phyloP scores from a whole-genome alignment of 371 early-diverging fungal genomes.

The Apophysomyces elegans region DNA sequence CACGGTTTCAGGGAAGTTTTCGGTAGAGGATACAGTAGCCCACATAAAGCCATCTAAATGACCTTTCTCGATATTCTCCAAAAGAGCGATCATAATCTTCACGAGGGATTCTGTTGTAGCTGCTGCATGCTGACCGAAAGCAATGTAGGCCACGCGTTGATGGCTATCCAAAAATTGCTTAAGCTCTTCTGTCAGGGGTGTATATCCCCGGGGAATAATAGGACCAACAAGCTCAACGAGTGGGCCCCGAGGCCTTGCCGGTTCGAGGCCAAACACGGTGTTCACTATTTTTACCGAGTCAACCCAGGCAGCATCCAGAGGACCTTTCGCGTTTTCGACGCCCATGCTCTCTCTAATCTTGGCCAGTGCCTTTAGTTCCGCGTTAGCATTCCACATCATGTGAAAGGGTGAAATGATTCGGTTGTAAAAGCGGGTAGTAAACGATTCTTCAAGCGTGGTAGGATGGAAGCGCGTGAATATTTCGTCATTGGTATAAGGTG shows the following conservation, averaged over 20 bases:
- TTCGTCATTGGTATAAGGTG: constrained; percentile 32
- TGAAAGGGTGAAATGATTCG: constrained; percentile 17
- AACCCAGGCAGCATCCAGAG: constrained; percentile 5
- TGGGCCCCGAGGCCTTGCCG: constrained; percentile 37
- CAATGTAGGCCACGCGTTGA: constrained; percentile 33
- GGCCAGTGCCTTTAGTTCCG: not conserved
- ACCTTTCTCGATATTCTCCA: constrained; percentile 23
- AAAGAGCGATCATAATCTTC: constrained; percentile 20
- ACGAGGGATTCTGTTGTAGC: constrained; percentile 13
- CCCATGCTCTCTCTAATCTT: not conserved
- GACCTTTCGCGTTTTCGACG: not conserved
- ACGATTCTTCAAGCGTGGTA: constrained; percentile 17
- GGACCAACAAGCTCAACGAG: constrained; percentile 46
- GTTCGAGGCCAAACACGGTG: constrained; percentile 28
- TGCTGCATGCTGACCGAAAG: constrained; percentile 37
- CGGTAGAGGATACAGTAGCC: constrained; percentile 24
- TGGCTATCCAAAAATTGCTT: constrained; percentile 25
- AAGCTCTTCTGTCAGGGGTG: constrained; percentile 11
- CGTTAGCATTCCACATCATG: not conserved
- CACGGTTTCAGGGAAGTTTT: constrained; percentile 13
- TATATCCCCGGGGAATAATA: constrained; percentile 26
- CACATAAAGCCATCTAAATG: constrained; percentile 45
- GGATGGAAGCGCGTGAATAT: constrained; percentile 10
- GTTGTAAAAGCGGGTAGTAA: constrained; percentile 21
- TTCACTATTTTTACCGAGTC: constrained; percentile 38